Base-by-base conservation (phyloP, 2,329 filamentous ascomycete genomes). In the Fonsecaea erecta region DNA sequence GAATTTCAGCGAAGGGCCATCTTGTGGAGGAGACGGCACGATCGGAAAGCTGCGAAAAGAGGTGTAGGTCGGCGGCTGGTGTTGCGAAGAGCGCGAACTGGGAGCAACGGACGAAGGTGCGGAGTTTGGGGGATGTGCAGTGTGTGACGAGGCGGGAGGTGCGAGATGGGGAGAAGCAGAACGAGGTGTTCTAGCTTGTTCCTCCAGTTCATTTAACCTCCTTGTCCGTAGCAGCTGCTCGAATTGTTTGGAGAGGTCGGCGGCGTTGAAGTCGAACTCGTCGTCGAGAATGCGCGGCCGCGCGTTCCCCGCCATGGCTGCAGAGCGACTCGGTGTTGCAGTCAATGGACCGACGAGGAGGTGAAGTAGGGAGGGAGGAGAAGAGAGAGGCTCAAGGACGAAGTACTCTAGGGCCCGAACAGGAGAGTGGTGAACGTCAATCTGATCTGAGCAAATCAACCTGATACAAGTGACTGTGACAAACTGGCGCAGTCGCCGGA, bases 221-320 rank as follows among this genome's bases (percentile, higher is more conserved):
- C 91, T 93, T 64, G 91, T 92, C 76, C 91, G 90, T 74, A 98
- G 84, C 66, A 96, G 82, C 70, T 93, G 90, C 76, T 96, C 92
- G 77, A 97, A 97, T 74, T 92, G 90, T 73, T 90, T 82, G 58
- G 91, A 89, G 73, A 98, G 82, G 65, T 93, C 91, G 73, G 87
- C 85, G 28, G 93, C 92, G 88, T 93, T 90, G 74, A 89, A 89
- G 73, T 86, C 74, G 66, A 72, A 72, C 32, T 72, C 64, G 14
- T 72, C 70, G 65, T 72, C 70, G 35, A 72, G 72, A 64, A 55
- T 60, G 71, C 72, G 70, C 60, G 51, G 62, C 30, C 64, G 64
- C 18, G 58, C 16, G 40, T 62, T 53, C 59, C 62, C 58, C 67
- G 64, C 67, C 67, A 69, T 69, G 59, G 46, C 51, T 56, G 55